Evolutionary conservation across 1,284 basidiomycete species (phyloP), one percentile per base, ranked within the genome.

Genomic region (Trichosporon ovoides): DNA sequence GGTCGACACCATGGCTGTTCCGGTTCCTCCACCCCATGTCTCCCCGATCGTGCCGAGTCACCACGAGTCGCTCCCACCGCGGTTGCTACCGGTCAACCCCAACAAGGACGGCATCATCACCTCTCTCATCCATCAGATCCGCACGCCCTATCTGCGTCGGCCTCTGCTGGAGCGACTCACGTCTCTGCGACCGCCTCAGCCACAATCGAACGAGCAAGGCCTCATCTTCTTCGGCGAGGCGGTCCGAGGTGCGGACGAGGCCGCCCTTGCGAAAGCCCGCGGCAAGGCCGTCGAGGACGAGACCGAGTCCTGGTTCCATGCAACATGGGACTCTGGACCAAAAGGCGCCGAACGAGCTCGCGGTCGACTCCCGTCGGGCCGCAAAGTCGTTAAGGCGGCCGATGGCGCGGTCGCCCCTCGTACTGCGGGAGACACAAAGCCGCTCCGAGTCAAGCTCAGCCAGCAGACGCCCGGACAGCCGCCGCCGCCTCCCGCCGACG

Each of bases 301-400:
- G 35, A 34, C 54, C 4, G 62, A 62, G 46, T 57, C 60, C 22
- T 64, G 53, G 14, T 61, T 72, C 19, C 59, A 65, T 16, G 65
- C 69, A 5, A 76, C 74, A 11, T 74, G 73, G 73, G 70, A 72
- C 55, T 57, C 62, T 13, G 70, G 71, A 12, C 68, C 69, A 3
- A 60, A 60, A 34, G 72, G 74, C 10, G 34, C 48, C 3, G 69
- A 71, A 1, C 68, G 68, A 31, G 46, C 59, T 10, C 59, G 62
- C 18, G 67, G 62, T 5, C 57, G 54, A 20, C 60, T 76, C 19
- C 74, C 72, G 2, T 54, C 57, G 7, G 74, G 74, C 13, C 66
- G 64, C 48, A 73, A 71, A 57, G 73, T 76, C 22, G 60, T 70
- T 10, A 57, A 61, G 35, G 51, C 56, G 18, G 68, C 60, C 18